Evolutionary conservation across 331 rosid species (phyloP).

Genomic region (Rhamnella rubrinervis): DNA sequence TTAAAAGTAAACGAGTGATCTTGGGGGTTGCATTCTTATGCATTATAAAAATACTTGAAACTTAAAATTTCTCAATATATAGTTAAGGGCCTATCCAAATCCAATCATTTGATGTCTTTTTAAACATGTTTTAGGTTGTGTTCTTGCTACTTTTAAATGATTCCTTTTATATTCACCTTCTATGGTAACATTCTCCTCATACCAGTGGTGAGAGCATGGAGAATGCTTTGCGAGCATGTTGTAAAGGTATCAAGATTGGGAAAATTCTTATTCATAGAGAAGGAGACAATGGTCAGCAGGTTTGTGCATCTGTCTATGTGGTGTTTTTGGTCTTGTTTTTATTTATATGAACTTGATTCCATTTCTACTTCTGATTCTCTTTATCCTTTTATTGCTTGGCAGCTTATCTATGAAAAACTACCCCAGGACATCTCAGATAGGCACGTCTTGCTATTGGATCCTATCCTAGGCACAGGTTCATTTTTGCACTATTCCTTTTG

Average conservation of each 20-base stretch:
- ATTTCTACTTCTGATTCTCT: slow-evolving; percentile 20
- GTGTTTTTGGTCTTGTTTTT: not conserved
- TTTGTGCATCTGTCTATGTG: slow-evolving; percentile 30
- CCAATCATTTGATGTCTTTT: slow-evolving; percentile 4
- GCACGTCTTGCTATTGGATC: slow-evolving; percentile 90
- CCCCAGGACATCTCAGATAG: slow-evolving; percentile 91
- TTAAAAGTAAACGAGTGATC: not conserved
- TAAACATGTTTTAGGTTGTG: slow-evolving; percentile 6
- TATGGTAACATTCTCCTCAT: slow-evolving; percentile 20
- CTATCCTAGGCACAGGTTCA: slow-evolving; percentile 94
- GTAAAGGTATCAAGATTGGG: slow-evolving; percentile 98
- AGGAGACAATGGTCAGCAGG: slow-evolving; percentile 98
- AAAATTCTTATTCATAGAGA: slow-evolving; percentile 98
- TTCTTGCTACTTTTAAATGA: not conserved
- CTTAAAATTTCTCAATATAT: not conserved
- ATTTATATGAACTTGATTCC: not conserved
- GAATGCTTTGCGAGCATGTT: slow-evolving; percentile 95
- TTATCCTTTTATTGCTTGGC: slow-evolving; percentile 36
- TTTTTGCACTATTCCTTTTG: slow-evolving; percentile 10
- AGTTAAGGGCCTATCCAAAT: not conserved
- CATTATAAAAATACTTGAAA: not conserved
- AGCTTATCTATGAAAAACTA: slow-evolving; percentile 88
- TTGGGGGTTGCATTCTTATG: slow-evolving; percentile 9
- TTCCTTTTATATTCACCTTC: slow-evolving; percentile 16
- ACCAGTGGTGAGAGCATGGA: slow-evolving; percentile 99